Evolutionary conservation across 2,329 filamentous ascomycete genomes (phyloP).

Genomic region (Meredithiella fracta): DNA sequence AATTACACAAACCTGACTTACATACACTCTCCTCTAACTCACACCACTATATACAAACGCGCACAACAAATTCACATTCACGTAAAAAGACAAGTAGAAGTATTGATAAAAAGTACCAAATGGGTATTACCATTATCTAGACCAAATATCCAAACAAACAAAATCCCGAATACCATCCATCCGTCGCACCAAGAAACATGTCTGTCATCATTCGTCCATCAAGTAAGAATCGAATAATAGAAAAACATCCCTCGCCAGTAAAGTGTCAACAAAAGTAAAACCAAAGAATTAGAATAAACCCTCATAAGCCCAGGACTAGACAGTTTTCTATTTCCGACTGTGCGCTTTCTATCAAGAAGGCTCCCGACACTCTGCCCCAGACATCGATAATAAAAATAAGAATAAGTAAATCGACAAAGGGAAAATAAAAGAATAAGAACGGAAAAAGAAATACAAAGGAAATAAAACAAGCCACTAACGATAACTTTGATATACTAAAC

Average conservation of each 20-base stretch:
- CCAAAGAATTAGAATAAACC: too few relatives aligned
- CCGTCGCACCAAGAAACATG: neutral
- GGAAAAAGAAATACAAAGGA: too few relatives aligned
- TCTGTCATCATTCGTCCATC: too few relatives aligned
- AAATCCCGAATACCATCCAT: neutral
- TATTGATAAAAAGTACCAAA: neutral
- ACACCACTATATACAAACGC: neutral
- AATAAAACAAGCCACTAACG: too few relatives aligned
- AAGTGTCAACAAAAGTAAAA: neutral
- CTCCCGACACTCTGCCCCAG: too few relatives aligned
- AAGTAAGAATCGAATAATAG: slow-evolving; percentile 5
- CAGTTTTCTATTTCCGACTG: too few relatives aligned
- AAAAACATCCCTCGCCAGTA: neutral
- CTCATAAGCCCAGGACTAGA: too few relatives aligned
- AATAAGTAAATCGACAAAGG: neutral
- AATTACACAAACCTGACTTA: too few relatives aligned
- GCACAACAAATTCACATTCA: neutral
- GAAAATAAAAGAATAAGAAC: neutral
- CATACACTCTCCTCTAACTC: too few relatives aligned
- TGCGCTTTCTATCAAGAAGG: too few relatives aligned
- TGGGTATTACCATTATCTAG: slow-evolving; percentile 7
- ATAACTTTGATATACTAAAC: too few relatives aligned
- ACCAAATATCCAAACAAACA: slow-evolving; percentile 2
- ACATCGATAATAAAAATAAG: too few relatives aligned
- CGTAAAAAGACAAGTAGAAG: neutral